phyloP scores from a whole-genome alignment of 805 yeast genomes.

The Candida tibetensis region DNA sequence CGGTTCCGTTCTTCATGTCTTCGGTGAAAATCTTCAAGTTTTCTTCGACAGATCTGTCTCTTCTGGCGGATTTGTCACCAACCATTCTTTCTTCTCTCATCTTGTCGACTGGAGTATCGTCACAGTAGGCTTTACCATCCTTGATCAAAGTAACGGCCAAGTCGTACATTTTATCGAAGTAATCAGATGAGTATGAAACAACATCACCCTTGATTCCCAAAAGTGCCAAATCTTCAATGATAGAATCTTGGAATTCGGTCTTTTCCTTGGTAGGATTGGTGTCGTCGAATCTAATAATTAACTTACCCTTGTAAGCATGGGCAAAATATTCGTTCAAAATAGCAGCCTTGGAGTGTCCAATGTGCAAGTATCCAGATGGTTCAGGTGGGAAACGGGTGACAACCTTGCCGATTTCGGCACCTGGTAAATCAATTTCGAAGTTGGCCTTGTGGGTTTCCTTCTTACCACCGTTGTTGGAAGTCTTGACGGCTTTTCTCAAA shows the following conservation, averaged over 20 bases:
- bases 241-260: conserved; percentile 89
- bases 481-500: conserved; percentile 64
- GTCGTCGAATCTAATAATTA: conserved; percentile 95
- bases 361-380: conserved; percentile 98
- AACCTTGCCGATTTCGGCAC: conserved; percentile 90
- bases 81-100: conserved; percentile 99
- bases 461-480: conserved; percentile 38
- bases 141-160: conserved; percentile 82
- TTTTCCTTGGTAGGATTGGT: conserved; percentile 98
- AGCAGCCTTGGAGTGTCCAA: conserved; percentile 99
- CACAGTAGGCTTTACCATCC: conserved; percentile 96
- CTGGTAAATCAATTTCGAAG: conserved; percentile 88
- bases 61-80: conserved; percentile 87
- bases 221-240: conserved; percentile 84
- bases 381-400: conserved; percentile 99
- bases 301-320: conserved; percentile 90
- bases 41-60: conserved; percentile 92
- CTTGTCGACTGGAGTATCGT: conserved; percentile 88
- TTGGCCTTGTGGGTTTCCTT: conserved; percentile 92
- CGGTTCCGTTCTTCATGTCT: conserved; percentile 94
- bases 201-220: conserved; percentile 92
- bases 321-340: conserved; percentile 96
- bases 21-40: conserved; percentile 79
- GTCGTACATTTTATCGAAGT: conserved; percentile 89
- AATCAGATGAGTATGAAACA: conserved; percentile 88